Percentiles rank a stretch among this genome's conserved stretches.
phyloP scores from a whole-genome alignment of 129 eudicot species.

The Flaveria sonorensis region DNA sequence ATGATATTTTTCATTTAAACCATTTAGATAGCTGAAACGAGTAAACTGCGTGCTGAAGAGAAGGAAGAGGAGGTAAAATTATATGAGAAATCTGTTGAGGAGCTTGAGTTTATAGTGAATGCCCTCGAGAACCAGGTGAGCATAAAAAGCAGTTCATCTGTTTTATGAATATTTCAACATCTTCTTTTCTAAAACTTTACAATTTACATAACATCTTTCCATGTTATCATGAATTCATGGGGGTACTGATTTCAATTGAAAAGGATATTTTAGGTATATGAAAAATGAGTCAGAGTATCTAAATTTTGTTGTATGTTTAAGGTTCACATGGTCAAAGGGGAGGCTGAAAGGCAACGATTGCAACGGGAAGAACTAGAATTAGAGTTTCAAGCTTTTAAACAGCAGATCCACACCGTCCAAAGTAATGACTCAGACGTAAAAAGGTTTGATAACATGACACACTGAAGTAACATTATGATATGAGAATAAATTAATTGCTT shows the following conservation, averaged over 20 bases:
- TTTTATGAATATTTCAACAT: slow-evolving; percentile 14
- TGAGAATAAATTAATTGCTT: not conserved
- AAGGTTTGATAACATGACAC: slow-evolving; percentile 49
- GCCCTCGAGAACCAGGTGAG: slow-evolving; percentile 83
- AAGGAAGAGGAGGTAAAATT: slow-evolving; percentile 93
- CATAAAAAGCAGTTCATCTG: not conserved
- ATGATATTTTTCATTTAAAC: not conserved
- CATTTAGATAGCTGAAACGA: slow-evolving; percentile 61
- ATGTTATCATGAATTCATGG: not conserved
- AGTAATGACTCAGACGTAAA: slow-evolving; percentile 58
- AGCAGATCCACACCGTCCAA: slow-evolving; percentile 57
- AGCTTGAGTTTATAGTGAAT: slow-evolving; percentile 77
- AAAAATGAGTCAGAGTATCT: not conserved
- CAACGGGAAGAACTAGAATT: slow-evolving; percentile 87
- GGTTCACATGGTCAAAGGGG: slow-evolving; percentile 86
- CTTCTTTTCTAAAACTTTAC: not conserved
- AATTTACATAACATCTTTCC: slow-evolving; percentile 22
- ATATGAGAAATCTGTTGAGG: slow-evolving; percentile 80
- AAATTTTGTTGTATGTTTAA: slow-evolving; percentile 28
- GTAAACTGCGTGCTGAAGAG: slow-evolving; percentile 61
- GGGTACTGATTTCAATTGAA: not conserved
- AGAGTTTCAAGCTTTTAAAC: slow-evolving; percentile 74
- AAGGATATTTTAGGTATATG: not conserved
- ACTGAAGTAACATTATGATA: slow-evolving; percentile 3
- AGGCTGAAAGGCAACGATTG: slow-evolving; percentile 79